Evolutionary conservation across 495 filamentous ascomycete species (phyloP).

Genomic region (Immersiella caudata): DNA sequence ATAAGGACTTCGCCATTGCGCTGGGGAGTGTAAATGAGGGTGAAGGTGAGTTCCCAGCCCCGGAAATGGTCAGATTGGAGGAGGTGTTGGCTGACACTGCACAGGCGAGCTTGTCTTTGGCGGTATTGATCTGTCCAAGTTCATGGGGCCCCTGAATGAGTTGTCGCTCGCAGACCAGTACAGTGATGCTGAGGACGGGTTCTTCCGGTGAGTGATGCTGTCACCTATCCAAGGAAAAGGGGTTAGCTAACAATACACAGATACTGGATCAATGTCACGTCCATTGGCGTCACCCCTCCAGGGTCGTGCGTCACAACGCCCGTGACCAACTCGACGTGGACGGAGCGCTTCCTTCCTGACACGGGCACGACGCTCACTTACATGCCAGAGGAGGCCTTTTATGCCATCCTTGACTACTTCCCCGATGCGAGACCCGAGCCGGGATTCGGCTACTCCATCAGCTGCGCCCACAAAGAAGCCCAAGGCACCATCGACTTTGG

Average conservation of each 20-base stretch:
- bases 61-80: neutral
- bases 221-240: neutral
- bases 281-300: constrained; percentile 50
- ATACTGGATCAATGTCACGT: constrained; percentile 48
- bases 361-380: constrained; percentile 82
- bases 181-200: constrained; percentile 23
- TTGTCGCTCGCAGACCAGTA: constrained; percentile 24
- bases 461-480: constrained; percentile 59
- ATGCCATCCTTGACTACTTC: constrained; percentile 60
- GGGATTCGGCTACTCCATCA: constrained; percentile 47
- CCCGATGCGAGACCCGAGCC: constrained; percentile 52
- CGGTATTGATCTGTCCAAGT: constrained; percentile 81
- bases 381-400: constrained; percentile 63
- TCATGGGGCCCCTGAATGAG: constrained; percentile 64
- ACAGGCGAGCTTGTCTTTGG: constrained; percentile 83
- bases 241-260: constrained; percentile 10
- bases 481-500: constrained; percentile 62
- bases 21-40: constrained; percentile 44
- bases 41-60: constrained; percentile 4
- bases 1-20: constrained; percentile 71
- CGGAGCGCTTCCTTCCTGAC: constrained; percentile 69
- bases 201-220: constrained; percentile 24
- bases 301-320: constrained; percentile 42
- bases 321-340: constrained; percentile 44
- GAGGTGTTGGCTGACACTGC: neutral